These are phyloP conservation scores for Syzygium malaccense DNA, from an alignment of 441 rosid species.

Conservation along the genomic window DNA sequence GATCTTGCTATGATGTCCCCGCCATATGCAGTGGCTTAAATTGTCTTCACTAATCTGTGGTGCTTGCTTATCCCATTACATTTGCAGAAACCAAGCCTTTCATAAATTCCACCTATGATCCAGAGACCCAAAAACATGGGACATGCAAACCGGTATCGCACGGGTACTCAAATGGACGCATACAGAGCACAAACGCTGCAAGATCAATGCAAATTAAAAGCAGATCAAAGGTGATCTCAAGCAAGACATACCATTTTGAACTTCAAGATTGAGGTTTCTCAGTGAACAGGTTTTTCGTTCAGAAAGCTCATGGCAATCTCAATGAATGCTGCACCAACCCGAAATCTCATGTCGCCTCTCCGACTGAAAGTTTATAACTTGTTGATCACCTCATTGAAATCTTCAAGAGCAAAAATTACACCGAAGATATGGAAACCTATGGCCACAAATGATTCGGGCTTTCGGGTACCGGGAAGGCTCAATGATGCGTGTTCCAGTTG, in stretches of 20 bases:
- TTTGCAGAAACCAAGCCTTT: background rate
- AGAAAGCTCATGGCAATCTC: background rate
- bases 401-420: background rate
- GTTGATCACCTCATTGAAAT: background rate
- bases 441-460: background rate
- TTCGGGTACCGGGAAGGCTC: background rate
- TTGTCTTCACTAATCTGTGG: background rate
- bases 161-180: background rate
- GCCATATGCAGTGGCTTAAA: background rate
- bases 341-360: background rate
- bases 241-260: background rate
- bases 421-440: background rate
- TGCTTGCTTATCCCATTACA: background rate
- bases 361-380: background rate
- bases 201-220: background rate
- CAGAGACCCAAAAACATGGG: background rate
- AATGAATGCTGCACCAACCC: background rate
- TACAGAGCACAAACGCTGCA: background rate
- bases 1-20: background rate
- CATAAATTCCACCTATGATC: background rate
- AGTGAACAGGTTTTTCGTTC: background rate
- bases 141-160: background rate
- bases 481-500: slow-evolving; percentile 3
- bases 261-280: background rate
- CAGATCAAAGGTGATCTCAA: background rate